Evolutionary conservation across 2,329 filamentous ascomycete species (phyloP).

Genomic region (Claviceps sp.): DNA sequence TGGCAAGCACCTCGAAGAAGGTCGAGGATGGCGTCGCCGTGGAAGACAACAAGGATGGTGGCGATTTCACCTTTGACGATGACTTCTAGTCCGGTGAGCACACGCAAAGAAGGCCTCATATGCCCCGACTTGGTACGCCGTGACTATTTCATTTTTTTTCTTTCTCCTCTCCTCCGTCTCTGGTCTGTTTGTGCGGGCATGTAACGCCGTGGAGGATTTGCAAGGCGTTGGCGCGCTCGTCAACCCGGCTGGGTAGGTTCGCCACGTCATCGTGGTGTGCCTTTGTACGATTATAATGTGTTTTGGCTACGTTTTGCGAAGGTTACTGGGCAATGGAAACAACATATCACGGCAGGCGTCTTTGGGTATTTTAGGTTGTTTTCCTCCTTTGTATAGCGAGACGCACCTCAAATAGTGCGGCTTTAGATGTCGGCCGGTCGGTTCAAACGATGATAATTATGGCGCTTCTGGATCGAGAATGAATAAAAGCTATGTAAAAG

Average conservation of each 20-base stretch:
- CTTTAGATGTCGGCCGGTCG: constrained; percentile 4
- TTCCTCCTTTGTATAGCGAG: background rate
- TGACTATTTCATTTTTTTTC: constrained; percentile 8
- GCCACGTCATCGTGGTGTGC: background rate
- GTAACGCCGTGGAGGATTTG: constrained; percentile 10
- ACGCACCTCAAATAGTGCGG: background rate
- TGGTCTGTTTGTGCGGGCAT: constrained; percentile 1
- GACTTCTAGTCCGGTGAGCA: constrained; percentile 60
- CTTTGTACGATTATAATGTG: constrained; percentile 4
- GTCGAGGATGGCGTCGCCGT: constrained; percentile 37
- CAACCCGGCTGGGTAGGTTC: background rate
- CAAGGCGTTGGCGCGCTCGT: background rate
- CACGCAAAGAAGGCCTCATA: constrained; percentile 10
- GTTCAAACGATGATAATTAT: constrained; percentile 8
- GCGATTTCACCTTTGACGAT: constrained; percentile 88
- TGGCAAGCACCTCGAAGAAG: constrained; percentile 73
- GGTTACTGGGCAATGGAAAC: background rate
- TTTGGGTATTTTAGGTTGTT: constrained; percentile 3
- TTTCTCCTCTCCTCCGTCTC: constrained; percentile 4
- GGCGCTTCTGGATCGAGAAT: background rate
- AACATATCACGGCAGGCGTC: constrained; percentile 9
- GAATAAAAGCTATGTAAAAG: background rate
- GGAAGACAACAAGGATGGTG: constrained; percentile 41
- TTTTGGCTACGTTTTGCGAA: constrained; percentile 1
- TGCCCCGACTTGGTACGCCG: background rate